These are phyloP conservation scores for Acacia melanoxylon DNA, from an alignment of 306 rosid species.

Conservation along the genomic window DNA sequence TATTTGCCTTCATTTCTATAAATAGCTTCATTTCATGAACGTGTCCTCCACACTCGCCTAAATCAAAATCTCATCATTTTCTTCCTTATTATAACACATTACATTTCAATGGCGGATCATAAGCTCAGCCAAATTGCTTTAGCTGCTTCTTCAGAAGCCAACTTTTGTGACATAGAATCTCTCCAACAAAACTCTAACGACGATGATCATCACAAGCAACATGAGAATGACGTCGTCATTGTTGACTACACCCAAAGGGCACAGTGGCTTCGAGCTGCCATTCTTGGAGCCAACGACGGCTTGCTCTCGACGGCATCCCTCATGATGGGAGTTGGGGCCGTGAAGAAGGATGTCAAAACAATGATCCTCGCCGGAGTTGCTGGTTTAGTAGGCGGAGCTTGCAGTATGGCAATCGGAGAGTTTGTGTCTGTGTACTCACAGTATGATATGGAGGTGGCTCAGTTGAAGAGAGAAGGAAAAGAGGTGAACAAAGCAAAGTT, in stretches of 20 bases:
- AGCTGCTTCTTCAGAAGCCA: not conserved
- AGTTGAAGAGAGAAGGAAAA: constrained; percentile 25
- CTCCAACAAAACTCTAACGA: too few relatives aligned
- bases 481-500: constrained; percentile 8
- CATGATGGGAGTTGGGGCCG: constrained; percentile 47
- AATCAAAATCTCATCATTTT: too few relatives aligned
- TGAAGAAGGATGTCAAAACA: constrained; percentile 28
- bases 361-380: constrained; percentile 42
- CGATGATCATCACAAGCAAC: too few relatives aligned
- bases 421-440: constrained; percentile 45
- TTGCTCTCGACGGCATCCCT: constrained; percentile 41
- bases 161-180: too few relatives aligned
- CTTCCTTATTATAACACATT: not conserved
- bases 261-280: constrained; percentile 44
- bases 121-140: too few relatives aligned
- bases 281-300: constrained; percentile 45
- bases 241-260: constrained; percentile 41
- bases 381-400: constrained; percentile 23
- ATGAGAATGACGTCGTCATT: not conserved
- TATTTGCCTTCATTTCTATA: too few relatives aligned
- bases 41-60: too few relatives aligned
- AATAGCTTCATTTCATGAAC: too few relatives aligned
- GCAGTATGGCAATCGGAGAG: constrained; percentile 53
- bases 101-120: too few relatives aligned
- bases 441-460: constrained; percentile 40